Conservation (phyloP, 2,329 filamentous ascomycete species). For the Bisporella sp. region DNA sequence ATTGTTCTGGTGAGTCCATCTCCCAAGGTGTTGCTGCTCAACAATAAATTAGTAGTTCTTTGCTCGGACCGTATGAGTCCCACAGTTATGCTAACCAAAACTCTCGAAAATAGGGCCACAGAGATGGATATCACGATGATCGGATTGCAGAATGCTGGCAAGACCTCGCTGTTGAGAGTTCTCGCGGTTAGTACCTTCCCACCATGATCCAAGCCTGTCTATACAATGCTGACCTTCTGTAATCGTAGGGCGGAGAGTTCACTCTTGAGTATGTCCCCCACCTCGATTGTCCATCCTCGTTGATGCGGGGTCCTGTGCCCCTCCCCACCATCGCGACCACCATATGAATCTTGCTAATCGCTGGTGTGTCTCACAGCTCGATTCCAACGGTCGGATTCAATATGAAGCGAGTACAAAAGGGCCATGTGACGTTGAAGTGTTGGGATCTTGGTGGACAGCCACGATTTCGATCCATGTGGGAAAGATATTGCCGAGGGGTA, state of each 20-base stretch:
- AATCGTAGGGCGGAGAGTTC: conserved; percentile 83
- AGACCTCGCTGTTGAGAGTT: conserved; percentile 89
- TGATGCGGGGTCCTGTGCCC: conserved; percentile 6
- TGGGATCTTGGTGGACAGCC: conserved; percentile 98
- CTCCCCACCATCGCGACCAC: not conserved
- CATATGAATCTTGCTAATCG: conserved; percentile 7
- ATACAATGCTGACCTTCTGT: conserved; percentile 28
- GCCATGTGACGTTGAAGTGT: conserved; percentile 97
- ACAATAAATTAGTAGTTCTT: not conserved
- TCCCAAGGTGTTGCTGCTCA: conserved; percentile 27
- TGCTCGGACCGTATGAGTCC: no score
- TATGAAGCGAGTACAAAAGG: conserved; percentile 96
- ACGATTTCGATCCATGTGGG: conserved; percentile 98
- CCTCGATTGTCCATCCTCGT: not conserved
- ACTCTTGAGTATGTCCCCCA: conserved; percentile 80
- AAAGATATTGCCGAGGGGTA: conserved; percentile 94
- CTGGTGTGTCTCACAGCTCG: conserved; percentile 52
- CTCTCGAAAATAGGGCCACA: conserved; percentile 67
- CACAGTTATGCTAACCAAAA: not conserved
- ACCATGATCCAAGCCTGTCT: conserved; percentile 8
- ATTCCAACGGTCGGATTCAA: conserved; percentile 99
- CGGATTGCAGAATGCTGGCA: conserved; percentile 94
- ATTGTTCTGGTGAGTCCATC: conserved; percentile 73
- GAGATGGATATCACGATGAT: conserved; percentile 99
- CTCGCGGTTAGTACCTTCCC: conserved; percentile 69